Evolutionary conservation across 306 rosid genomes (phyloP), one percentile per base, ranked within the genome.

Genomic region (Bauhinia variegata): DNA sequence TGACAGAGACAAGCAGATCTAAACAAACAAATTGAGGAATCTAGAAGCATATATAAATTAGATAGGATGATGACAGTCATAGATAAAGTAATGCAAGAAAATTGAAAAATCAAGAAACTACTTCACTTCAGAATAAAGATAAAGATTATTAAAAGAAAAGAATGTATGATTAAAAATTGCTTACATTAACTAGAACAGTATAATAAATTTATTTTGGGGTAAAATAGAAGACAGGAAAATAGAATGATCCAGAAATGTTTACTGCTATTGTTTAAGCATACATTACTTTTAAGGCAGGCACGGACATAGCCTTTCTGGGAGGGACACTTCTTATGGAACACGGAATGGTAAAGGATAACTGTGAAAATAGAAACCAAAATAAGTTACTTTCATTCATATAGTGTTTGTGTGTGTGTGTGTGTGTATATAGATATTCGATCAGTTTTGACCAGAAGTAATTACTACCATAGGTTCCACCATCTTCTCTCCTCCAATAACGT

Each of bases 241-340:
- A 68, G 52, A 63, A 64, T 58, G 52, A 37, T 59, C 28, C 12
- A 36, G 54, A 62, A 63, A 43, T 50, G 47, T 65, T 18, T 14
- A 63, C 37, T 66, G 56, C 55, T 62, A 74, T 42, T 61, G 68
- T 70, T 62, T 79, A 75, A 79, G 93, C 86, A 74, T 89, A 86
- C 87, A 84, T 93, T 93, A 93, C 99, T 93, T 93, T 93, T 93
- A 82, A 93, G 95, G 89, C 90, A 86, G 65, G 99, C 99, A 72
- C 99, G 99, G 11, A 85, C 83, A 39, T 88, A 90, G 84, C 95
- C 90, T 79, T 58, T 86, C 71, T 79, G 86, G 48, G 85, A 92
- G 65, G 73, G 87, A 75, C 91, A 90, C 81, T 78, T 86, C 76
- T 86, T 88, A 87, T 93, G 99, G 71, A 74, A 78, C 84, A 90